Evolutionary conservation across 257 asterid species (phyloP).

Genomic region (Nicotiana obtusifolia): DNA sequence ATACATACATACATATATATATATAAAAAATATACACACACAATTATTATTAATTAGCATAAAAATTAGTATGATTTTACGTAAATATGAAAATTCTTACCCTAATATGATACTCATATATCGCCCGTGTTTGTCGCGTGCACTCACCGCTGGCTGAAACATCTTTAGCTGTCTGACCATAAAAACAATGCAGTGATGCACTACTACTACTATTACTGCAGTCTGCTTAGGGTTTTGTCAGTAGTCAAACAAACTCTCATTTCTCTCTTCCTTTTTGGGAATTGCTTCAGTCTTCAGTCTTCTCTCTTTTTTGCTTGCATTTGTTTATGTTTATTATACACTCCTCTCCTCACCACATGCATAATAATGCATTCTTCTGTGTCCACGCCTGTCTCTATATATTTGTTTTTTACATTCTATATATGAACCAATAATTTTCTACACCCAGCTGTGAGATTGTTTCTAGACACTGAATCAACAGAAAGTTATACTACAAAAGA

Average conservation of each 20-base stretch:
- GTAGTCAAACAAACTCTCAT: constrained; percentile 1
- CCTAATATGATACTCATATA: too few species aligned
- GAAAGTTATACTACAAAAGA: background rate
- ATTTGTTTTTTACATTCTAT: background rate
- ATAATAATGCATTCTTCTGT: background rate
- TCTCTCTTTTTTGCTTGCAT: background rate
- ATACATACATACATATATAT: too few species aligned
- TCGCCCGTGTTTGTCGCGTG: constrained; percentile 65
- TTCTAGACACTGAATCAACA: background rate
- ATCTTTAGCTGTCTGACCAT: background rate
- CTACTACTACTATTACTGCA: background rate
- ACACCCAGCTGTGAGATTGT: background rate
- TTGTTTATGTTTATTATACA: background rate
- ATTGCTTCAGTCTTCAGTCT: background rate
- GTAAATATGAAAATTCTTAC: too few species aligned
- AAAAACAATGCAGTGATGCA: background rate
- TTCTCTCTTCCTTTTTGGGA: background rate
- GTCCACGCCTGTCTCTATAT: background rate
- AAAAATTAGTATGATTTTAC: too few species aligned
- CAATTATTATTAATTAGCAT: too few species aligned
- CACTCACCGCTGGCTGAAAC: constrained; percentile 14
- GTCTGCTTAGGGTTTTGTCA: constrained; percentile 7
- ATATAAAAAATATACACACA: too few species aligned
- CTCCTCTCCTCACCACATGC: background rate
- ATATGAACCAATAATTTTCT: background rate